phyloP scores from a whole-genome alignment of 2,329 filamentous ascomycete genomes.

The Fusarium sarcochroum region DNA sequence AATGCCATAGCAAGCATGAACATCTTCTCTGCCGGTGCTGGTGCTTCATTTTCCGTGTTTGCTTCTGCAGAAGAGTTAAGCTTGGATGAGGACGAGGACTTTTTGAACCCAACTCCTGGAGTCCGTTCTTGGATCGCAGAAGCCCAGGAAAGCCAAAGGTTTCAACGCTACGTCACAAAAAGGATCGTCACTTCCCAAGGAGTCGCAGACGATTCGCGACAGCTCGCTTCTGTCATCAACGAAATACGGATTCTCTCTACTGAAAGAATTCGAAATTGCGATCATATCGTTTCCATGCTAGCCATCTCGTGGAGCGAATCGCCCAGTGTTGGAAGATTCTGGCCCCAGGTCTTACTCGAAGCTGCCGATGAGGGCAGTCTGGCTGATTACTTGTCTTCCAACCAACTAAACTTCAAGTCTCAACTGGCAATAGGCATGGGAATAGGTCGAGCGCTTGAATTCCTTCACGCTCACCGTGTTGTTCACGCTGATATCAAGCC shows the following conservation, averaged over 20 bases:
- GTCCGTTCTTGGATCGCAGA: neutral
- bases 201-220: neutral
- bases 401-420: neutral
- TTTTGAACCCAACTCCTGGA: neutral
- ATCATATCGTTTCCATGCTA: slow-evolving; percentile 8
- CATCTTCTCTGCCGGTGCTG: neutral
- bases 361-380: slow-evolving; percentile 1
- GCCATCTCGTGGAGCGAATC: slow-evolving; percentile 3
- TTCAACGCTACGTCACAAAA: neutral
- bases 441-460: neutral
- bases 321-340: neutral
- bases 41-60: neutral
- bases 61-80: neutral
- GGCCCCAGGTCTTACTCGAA: slow-evolving; percentile 6
- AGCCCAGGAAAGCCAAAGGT: neutral
- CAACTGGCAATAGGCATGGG: neutral
- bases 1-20: slow-evolving; percentile 8
- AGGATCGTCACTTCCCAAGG: slow-evolving; percentile 1
- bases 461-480: neutral
- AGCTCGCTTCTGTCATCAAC: slow-evolving; percentile 2
- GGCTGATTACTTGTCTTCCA: neutral
- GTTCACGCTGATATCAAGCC: slow-evolving; percentile 7
- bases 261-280: neutral
- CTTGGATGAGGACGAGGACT: neutral
- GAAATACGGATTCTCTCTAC: neutral